Evolutionary conservation across 345 rosid species (phyloP), one percentile per base, ranked within the genome.

Genomic region (Iberis pinnata): DNA sequence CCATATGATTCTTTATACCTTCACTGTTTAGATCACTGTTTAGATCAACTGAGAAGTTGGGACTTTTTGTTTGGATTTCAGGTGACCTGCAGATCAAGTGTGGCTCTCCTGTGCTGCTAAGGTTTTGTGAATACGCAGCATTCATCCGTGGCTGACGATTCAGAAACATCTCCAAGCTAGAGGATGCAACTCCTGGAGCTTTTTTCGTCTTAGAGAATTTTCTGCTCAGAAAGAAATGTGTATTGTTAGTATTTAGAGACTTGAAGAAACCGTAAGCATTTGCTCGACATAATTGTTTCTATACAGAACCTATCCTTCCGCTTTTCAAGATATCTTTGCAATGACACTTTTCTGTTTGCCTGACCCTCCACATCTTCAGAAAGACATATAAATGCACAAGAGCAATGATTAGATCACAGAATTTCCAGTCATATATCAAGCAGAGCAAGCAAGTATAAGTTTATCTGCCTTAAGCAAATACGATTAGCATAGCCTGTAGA

Each of bases 311-410:
- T 84, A 70, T 84, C 88, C 37, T 80, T 85, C 39, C 73, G 65
- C 81, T 80, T 85, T 59, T 85, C 84, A 12, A 44, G 75, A 58
- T 80, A 85, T 73, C 82, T 77, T 69, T 75, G 87, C 79, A 80
- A 61, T 24, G 70, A 77, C 15, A 70, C 70, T 64, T 75, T 75
- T 55, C 95, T 69, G 75, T 61, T 82, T n/a, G 64, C 65, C 68
- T 76, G 89, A 44, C 81, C 81, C 37, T 82, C 87, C 58, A 65
- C 54, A 70, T 78, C 33, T 29, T 29, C 33, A 32, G 5, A 32
- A 58, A 51, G 8, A 38, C 55, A 56, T 16, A 43, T 45, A 61
- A 17, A 62, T 15, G 48, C 53, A 58, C 58, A 42, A 69, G 25
- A 58, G 47, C 48, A 14, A 49, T 31, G 25, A 9, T 32, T 26